A percentile compares a stretch with the other conserved stretches of the same genome.
phyloP scores from a whole-genome alignment of 176 grass and related monocot species.

The Themeda triandra region DNA sequence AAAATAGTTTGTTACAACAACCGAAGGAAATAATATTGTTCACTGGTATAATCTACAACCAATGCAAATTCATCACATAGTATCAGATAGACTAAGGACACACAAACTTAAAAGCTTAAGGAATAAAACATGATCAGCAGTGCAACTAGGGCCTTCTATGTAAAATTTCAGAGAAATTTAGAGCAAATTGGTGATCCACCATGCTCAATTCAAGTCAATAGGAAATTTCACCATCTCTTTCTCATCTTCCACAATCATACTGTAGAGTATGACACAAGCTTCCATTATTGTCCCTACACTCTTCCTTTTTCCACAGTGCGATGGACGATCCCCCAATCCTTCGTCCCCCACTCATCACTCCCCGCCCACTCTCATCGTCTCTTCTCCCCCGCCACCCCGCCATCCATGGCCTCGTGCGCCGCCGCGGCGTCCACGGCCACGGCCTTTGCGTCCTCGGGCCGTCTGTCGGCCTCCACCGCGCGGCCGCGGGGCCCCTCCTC shows the following conservation, averaged over 20 bases:
- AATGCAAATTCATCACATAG: too few relatives aligned
- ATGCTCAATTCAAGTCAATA: neutral
- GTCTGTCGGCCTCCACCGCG: neutral
- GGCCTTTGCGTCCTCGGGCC: neutral
- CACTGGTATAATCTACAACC: too few relatives aligned
- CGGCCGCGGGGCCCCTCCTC: neutral
- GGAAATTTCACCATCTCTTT: neutral
- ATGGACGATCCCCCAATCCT: constrained; percentile 10
- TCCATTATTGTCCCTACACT: neutral
- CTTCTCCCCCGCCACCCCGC: neutral
- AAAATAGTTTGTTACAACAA: too few relatives aligned
- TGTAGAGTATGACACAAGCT: neutral
- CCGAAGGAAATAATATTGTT: too few relatives aligned
- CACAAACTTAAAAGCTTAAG: too few relatives aligned
- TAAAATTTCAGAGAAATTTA: too few relatives aligned
- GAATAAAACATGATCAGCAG: too few relatives aligned
- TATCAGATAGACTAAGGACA: too few relatives aligned
- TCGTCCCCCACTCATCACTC: constrained; percentile 30
- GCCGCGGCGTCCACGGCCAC: neutral
- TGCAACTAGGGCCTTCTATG: too few relatives aligned
- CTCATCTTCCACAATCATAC: neutral
- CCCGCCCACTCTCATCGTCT: neutral
- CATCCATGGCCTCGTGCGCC: constrained; percentile 23
- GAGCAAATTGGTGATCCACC: neutral
- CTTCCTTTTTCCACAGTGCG: neutral